Evolutionary conservation across 176 grass and related monocot species (phyloP).

Genomic region (Ensete glaucum): DNA sequence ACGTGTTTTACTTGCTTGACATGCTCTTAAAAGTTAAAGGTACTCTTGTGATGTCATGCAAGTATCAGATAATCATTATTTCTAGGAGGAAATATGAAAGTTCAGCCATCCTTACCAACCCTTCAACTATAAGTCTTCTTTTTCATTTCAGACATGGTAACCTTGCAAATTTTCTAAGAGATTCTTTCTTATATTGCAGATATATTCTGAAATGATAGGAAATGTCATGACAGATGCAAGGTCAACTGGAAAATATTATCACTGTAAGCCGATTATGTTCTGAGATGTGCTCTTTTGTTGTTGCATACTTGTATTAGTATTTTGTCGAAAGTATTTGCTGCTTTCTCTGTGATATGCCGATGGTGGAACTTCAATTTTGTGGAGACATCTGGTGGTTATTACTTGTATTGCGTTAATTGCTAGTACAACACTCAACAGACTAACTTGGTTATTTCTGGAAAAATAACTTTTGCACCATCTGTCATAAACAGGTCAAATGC

Average conservation of each 20-base stretch:
- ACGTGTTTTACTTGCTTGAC: no score
- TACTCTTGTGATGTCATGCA: not conserved
- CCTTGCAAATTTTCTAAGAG: not conserved
- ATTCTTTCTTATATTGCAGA: slow-evolving; percentile 36
- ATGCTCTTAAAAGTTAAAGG: not conserved
- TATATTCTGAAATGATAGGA: slow-evolving; percentile 99
- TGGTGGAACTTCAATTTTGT: no score
- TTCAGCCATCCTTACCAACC: not conserved
- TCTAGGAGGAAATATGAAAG: not conserved
- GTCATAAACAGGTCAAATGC: no score
- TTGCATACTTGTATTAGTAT: not conserved
- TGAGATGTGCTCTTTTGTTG: not conserved
- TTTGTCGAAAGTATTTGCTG: not conserved
- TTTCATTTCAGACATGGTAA: not conserved
- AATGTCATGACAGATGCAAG: slow-evolving; percentile 99
- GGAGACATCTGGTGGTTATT: no score
- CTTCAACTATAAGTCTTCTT: not conserved
- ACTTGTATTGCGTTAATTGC: no score
- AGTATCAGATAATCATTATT: not conserved
- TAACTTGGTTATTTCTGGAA: no score
- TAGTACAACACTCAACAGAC: no score
- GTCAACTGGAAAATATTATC: slow-evolving; percentile 97
- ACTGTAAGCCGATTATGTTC: slow-evolving; percentile 60
- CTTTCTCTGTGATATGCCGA: not conserved
- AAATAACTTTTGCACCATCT: no score